Base-by-base conservation (phyloP, 2,329 filamentous ascomycete species). In the Penicillium sp. region DNA sequence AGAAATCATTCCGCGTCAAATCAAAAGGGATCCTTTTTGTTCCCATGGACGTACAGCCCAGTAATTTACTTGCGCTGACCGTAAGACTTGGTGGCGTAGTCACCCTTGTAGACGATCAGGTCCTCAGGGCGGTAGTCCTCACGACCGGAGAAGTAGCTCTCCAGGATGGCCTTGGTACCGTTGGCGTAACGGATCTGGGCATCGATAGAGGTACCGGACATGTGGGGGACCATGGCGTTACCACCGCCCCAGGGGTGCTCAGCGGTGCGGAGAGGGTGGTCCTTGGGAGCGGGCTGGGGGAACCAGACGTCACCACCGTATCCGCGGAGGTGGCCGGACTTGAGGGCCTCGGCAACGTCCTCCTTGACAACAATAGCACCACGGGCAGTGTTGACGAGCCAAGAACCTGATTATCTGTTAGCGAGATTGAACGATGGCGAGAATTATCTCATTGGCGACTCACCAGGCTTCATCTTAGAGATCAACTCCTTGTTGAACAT, bases 341-440 rank as follows among this genome's bases (percentile, higher is more conserved):
- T 91, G 75, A 99, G 85, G 48, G 94, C 94, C 26, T 89, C 92
- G 61, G 94, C 94, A 54, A 99, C 94, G 68, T 97, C 94, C 81
- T 97, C 93, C 86, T 97, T 97, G 81, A 97, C 93, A 68, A 99
- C 92, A 74, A 99, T 99, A 77, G 94, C 94, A 71, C 94, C 94
- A 76, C 94, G 94, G 67, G 94, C 94, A 31, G 94, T 99, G 88
- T 99, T 99, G 81, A 99, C 82, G 74, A 99, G 89, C 90, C 94
- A 97, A 40, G 92, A 75, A 87, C 37, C 37, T 40, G 20, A 40
- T 40, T 12, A 4, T 20, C 9, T 6, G 35, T 40, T 40, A 40
- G 37, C 11, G 5, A 40, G 22, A 2, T 6, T 37, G 33, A 18
- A 37, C n/a, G 3, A 11, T n/a, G 33, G 7, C 33, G 6, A 9